These are phyloP conservation scores for Herpetospermum pedunculosum DNA, from an alignment of 306 rosid genomes.

Conservation along the genomic window DNA sequence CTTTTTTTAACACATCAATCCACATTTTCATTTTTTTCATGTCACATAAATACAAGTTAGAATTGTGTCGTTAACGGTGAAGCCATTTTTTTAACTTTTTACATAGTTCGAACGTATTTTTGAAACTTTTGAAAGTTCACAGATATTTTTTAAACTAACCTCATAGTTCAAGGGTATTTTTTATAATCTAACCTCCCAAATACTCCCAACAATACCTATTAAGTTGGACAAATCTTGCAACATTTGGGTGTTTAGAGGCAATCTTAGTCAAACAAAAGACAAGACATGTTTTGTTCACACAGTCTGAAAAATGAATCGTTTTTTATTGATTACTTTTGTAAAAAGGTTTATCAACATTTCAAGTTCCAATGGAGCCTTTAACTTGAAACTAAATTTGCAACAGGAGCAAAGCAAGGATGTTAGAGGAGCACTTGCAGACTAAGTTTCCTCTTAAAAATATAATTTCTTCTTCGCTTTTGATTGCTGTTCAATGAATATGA, in stretches of 20 bases:
- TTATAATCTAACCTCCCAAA: too few relatives aligned
- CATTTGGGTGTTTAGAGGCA: background rate
- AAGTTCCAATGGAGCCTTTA: slow-evolving; percentile 6
- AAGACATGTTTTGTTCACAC: background rate
- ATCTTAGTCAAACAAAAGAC: background rate
- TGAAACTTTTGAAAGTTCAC: too few relatives aligned
- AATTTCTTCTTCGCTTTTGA: background rate
- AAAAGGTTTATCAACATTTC: background rate
- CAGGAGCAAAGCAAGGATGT: background rate
- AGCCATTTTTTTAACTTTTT: too few relatives aligned
- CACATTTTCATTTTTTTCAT: too few relatives aligned
- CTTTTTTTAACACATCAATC: too few relatives aligned
- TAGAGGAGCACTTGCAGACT: background rate
- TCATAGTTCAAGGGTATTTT: too few relatives aligned
- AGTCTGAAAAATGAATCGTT: background rate
- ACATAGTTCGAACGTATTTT: too few relatives aligned
- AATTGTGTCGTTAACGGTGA: too few relatives aligned
- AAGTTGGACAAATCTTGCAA: background rate
- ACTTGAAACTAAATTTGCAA: background rate
- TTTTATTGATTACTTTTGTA: background rate
- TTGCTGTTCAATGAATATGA: background rate
- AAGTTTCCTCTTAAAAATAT: background rate
- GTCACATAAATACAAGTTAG: too few relatives aligned
- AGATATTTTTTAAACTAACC: too few relatives aligned
- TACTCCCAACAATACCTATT: background rate